A percentile compares a stretch with the other conserved stretches of the same genome.
These are phyloP conservation scores for Ceratocystis smalleyi DNA, from an alignment of 2,329 filamentous ascomycete genomes.

Conservation along the genomic window DNA sequence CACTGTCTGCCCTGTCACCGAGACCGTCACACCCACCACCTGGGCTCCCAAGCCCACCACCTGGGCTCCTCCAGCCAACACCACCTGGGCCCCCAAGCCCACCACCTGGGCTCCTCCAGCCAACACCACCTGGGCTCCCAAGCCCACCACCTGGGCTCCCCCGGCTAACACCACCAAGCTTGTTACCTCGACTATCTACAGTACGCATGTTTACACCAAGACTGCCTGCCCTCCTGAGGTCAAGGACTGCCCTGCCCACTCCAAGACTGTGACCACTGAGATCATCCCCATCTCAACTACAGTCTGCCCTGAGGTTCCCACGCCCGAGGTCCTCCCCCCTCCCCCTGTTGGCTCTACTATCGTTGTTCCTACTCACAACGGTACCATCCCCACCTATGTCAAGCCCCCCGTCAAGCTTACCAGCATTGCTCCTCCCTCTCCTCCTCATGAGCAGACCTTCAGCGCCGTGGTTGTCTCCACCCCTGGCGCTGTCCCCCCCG, in stretches of 20 bases:
- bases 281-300: slow-evolving; percentile 28
- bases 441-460: neutral
- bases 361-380: slow-evolving; percentile 17
- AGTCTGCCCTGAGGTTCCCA: slow-evolving; percentile 22
- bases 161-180: neutral
- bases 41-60: neutral
- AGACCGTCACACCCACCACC: neutral
- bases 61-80: neutral
- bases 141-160: neutral
- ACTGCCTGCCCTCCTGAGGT: slow-evolving; percentile 45
- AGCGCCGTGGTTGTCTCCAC: neutral
- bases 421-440: neutral
- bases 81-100: too few species aligned
- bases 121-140: neutral
- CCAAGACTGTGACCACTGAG: slow-evolving; percentile 26
- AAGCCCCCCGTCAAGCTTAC: neutral
- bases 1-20: slow-evolving; percentile 6
- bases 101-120: neutral
- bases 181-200: slow-evolving; percentile 35
- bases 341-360: neutral
- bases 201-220: slow-evolving; percentile 44
- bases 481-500: neutral
- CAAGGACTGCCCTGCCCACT: slow-evolving; percentile 42
- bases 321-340: neutral
- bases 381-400: slow-evolving; percentile 8